phyloP scores from a whole-genome alignment of 495 filamentous ascomycete genomes.

The Penicillium verhagenii region DNA sequence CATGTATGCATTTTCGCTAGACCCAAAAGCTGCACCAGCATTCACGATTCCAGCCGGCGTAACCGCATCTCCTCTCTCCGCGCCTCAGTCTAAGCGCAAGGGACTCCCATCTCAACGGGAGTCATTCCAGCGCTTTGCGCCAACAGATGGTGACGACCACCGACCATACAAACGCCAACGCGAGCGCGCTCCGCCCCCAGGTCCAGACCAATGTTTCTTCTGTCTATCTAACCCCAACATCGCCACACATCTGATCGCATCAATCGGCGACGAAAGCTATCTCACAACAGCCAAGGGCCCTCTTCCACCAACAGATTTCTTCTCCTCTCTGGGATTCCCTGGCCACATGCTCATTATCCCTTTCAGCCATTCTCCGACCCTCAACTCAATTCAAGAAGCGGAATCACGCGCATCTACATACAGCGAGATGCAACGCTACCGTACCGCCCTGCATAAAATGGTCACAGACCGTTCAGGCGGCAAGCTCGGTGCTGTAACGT shows the following conservation, averaged over 20 bases:
- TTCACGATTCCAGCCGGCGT: conserved; percentile 60
- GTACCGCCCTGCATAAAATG: conserved; percentile 70
- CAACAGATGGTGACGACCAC: conserved; percentile 31
- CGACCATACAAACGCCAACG: conserved; percentile 51
- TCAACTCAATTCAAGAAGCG: conserved; percentile 56
- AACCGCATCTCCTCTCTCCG: conserved; percentile 68
- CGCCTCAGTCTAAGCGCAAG: conserved; percentile 57
- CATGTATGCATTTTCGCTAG: conserved; percentile 84
- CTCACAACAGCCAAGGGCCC: conserved; percentile 91
- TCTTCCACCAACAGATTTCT: conserved; percentile 66
- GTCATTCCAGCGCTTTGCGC: conserved; percentile 61
- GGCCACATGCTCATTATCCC: conserved; percentile 91
- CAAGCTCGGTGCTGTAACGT: conserved; percentile 78
- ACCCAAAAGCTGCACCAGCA: conserved; percentile 57
- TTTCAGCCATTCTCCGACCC: conserved; percentile 69
- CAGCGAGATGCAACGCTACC: conserved; percentile 79
- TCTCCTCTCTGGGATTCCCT: conserved; percentile 69
- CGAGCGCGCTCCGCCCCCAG: conserved; percentile 57
- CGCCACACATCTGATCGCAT: conserved; percentile 82
- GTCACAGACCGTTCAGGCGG: conserved; percentile 42
- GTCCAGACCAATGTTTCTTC: conserved; percentile 86
- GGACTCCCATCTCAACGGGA: conserved; percentile 48
- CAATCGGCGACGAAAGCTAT: conserved; percentile 80
- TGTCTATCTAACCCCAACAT: conserved; percentile 82
- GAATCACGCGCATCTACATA: conserved; percentile 56